phyloP scores from a whole-genome alignment of 2,329 filamentous ascomycete genomes.

The Colletotrichum magnum region DNA sequence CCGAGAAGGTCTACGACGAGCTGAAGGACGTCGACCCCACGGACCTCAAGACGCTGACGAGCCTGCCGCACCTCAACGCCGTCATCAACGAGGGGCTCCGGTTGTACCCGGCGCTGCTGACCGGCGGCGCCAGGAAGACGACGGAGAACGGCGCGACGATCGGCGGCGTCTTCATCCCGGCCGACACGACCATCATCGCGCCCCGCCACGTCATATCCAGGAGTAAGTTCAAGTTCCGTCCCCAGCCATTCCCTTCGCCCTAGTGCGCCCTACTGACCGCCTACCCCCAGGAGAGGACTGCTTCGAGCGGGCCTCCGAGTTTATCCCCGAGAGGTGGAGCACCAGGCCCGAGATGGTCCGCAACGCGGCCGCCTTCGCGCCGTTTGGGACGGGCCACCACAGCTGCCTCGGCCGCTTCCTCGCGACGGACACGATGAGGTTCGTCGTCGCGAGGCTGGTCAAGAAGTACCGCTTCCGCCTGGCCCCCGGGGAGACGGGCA shows the following conservation, averaged over 20 bases:
- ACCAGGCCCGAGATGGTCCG: constrained; percentile 49
- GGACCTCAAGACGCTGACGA: constrained; percentile 40
- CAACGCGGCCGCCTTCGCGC: constrained; percentile 48
- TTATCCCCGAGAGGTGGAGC: constrained; percentile 57
- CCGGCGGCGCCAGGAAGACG: constrained; percentile 38
- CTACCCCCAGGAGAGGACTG: constrained; percentile 44
- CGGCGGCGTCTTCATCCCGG: constrained; percentile 35
- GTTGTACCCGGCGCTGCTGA: constrained; percentile 37
- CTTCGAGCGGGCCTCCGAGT: constrained; percentile 48
- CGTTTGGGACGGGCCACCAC: constrained; percentile 48
- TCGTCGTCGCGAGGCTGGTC: constrained; percentile 36
- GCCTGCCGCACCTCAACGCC: constrained; percentile 44
- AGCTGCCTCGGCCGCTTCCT: constrained; percentile 39
- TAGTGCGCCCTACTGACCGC: background rate
- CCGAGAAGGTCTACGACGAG: constrained; percentile 34
- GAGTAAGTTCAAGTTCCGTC: constrained; percentile 50
- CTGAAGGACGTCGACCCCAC: constrained; percentile 39
- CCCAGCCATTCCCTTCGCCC: background rate
- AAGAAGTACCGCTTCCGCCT: constrained; percentile 35
- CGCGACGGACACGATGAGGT: constrained; percentile 36
- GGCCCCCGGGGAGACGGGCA: constrained; percentile 34
- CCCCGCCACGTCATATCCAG: constrained; percentile 43
- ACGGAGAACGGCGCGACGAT: constrained; percentile 36
- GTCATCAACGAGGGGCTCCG: constrained; percentile 40
- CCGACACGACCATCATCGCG: constrained; percentile 39